Evolutionary conservation across 139 green algal species (phyloP), one percentile per base, ranked within the genome.

Genomic region (Parachlorella kessleri): DNA sequence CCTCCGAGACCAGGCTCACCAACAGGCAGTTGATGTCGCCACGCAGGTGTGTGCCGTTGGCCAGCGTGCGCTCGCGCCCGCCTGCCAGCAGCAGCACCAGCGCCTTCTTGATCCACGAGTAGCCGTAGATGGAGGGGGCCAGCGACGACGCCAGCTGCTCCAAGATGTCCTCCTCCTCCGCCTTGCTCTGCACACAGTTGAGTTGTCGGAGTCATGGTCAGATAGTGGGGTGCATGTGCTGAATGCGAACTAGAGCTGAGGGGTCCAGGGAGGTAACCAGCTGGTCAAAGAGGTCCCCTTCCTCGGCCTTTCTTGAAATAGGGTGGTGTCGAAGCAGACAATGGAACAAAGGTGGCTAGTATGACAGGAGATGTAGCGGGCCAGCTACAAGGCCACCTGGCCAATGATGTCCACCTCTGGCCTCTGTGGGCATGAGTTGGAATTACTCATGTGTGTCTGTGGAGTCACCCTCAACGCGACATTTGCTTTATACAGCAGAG

Each of bases 1-100:
- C n/a, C n/a, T n/a, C n/a, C n/a, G n/a, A n/a, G n/a, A n/a, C n/a
- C n/a, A n/a, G n/a, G 14, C 90, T 81, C 55, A 95, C 87, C 84
- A 99, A 86, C 41, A 99, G 87, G 79, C 92, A 95, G 90, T 99
- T 99, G 83, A 99, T 94, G 87, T 99, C 97, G n/a, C 96, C 96
- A 78, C 96, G 83, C 72, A 99, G 79, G 84, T 98, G 96, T 4
- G 95, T 94, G 63, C 91, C 90, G 81, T 94, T 95, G 55, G 68
- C 72, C 72, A 93, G 77, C 54, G 78, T 82, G 73, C 85, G 84
- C 82, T 96, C 89, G 9, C 82, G 66, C 18, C 92, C 92, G 10
- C 92, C 92, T 69, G 92, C 81, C 65, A 96, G 87, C 67, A 92
- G 82, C 70, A 96, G 86, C 36, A 94, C 53, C 39, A 97, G 77